Percentiles rank a stretch among this genome's conserved stretches.
These are phyloP conservation scores for Cynanchum wilfordii DNA, from an alignment of 257 asterid genomes.

Conservation along the genomic window DNA sequence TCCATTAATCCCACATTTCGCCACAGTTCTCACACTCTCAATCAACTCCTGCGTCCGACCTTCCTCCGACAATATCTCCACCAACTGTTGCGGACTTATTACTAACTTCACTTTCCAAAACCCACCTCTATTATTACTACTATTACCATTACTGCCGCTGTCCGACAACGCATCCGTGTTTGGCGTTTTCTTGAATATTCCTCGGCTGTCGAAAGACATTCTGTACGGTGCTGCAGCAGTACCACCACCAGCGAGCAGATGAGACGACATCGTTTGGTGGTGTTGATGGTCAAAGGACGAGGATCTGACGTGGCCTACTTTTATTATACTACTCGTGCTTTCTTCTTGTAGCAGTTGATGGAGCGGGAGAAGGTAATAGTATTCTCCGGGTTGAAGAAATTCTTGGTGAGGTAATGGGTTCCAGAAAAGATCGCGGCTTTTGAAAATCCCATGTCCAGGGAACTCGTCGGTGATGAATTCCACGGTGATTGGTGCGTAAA, in stretches of 20 bases:
- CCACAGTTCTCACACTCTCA: conserved; percentile 80
- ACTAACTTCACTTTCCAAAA: conserved; percentile 90
- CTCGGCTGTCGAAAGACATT: conserved; percentile 67
- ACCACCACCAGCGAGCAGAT: not conserved
- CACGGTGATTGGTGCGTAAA: conserved; percentile 47
- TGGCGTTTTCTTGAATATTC: conserved; percentile 26
- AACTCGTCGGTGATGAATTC: conserved; percentile 77
- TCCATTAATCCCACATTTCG: conserved; percentile 46
- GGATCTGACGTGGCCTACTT: conserved; percentile 58
- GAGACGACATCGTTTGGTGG: no score
- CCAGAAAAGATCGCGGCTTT: conserved; percentile 70
- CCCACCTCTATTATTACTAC: conserved; percentile 10
- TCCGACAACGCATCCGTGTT: not conserved
- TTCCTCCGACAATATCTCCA: conserved; percentile 72
- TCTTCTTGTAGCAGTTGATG: not conserved
- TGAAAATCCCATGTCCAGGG: conserved; percentile 78
- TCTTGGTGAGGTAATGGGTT: conserved; percentile 62
- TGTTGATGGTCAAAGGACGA: no score
- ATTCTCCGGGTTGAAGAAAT: conserved; percentile 52
- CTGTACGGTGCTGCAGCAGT: conserved; percentile 39
- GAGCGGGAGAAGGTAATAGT: conserved; percentile 69
- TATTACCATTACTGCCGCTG: not conserved
- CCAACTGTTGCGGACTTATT: conserved; percentile 54
- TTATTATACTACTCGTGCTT: conserved; percentile 3
- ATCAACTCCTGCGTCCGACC: conserved; percentile 71